Evolutionary conservation across 1,284 basidiomycete species (phyloP).

Genomic region (Pseudomicrostroma phylloplanum): DNA sequence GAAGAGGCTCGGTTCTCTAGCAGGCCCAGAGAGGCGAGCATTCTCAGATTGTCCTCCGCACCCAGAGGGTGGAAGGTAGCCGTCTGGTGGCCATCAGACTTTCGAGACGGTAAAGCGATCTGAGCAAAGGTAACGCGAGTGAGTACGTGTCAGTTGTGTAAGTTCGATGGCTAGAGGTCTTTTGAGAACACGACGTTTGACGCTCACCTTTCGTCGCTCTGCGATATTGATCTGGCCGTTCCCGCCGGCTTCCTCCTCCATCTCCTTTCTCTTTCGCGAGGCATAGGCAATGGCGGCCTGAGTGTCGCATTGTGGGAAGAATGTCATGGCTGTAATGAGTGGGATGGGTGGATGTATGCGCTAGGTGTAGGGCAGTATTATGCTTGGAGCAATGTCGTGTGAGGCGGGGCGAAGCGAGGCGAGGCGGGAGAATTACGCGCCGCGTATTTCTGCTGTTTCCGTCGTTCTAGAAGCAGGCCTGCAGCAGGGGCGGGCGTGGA

Average conservation of each 20-base stretch:
- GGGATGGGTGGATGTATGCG: too few relatives aligned
- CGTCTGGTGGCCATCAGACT: background rate
- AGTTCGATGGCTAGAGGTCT: background rate
- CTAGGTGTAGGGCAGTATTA: too few relatives aligned
- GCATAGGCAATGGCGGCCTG: background rate
- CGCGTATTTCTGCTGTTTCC: too few relatives aligned
- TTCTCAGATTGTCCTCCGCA: conserved; percentile 4
- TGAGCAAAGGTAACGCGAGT: background rate
- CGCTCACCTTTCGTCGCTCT: conserved; percentile 4
- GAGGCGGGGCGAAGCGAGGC: too few relatives aligned
- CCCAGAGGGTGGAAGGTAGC: conserved; percentile 4
- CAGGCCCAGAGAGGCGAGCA: conserved; percentile 1
- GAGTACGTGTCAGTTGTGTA: background rate
- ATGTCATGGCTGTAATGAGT: too few relatives aligned
- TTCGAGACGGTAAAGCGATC: background rate
- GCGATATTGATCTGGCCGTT: background rate
- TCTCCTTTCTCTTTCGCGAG: background rate
- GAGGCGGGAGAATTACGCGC: too few relatives aligned
- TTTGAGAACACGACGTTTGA: background rate
- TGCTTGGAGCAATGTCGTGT: too few relatives aligned
- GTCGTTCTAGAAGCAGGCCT: too few relatives aligned
- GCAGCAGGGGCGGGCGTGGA: too few relatives aligned
- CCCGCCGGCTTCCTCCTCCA: background rate
- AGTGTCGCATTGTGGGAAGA: too few relatives aligned
- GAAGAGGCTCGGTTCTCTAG: background rate